Evolutionary conservation across 805 yeast species (phyloP).

Genomic region (Saturnispora ahearnii): DNA sequence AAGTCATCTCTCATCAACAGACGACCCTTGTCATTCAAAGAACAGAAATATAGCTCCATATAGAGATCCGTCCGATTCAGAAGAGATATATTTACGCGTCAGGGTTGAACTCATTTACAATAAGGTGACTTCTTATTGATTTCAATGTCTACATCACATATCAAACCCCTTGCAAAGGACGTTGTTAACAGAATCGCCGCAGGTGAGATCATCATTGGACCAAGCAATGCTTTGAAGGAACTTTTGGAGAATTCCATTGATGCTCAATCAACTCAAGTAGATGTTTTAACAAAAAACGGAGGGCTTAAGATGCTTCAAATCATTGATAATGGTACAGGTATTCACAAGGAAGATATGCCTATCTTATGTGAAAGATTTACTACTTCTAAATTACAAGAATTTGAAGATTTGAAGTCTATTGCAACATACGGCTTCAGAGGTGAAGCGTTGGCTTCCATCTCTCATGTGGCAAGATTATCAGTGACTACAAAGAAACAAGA

Average conservation of each 20-base stretch:
- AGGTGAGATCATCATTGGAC: conserved; percentile 91
- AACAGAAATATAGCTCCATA: conserved; percentile 3
- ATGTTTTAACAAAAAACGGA: conserved; percentile 81
- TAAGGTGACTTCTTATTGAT: neutral
- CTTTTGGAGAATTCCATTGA: conserved; percentile 88
- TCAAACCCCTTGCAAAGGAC: conserved; percentile 42
- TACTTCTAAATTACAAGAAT: conserved; percentile 69
- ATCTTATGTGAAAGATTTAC: conserved; percentile 88
- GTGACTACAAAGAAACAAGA: conserved; percentile 64
- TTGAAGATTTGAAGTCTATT: conserved; percentile 65
- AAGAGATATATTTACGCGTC: neutral
- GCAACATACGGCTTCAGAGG: conserved; percentile 92
- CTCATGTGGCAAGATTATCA: conserved; percentile 76
- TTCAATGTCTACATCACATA: conserved; percentile 9
- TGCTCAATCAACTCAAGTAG: conserved; percentile 67
- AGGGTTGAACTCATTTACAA: neutral
- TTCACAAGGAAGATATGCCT: conserved; percentile 58
- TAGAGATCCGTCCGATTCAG: neutral
- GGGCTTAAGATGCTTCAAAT: conserved; percentile 82
- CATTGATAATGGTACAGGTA: conserved; percentile 85
- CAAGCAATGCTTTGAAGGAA: conserved; percentile 91
- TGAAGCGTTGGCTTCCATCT: conserved; percentile 90
- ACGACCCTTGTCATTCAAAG: neutral
- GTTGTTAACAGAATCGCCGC: conserved; percentile 94
- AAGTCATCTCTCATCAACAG: conserved; percentile 12